Evolutionary conservation across 1,284 basidiomycete genomes (phyloP).

Genomic region (Ceratobasidium sp.): DNA sequence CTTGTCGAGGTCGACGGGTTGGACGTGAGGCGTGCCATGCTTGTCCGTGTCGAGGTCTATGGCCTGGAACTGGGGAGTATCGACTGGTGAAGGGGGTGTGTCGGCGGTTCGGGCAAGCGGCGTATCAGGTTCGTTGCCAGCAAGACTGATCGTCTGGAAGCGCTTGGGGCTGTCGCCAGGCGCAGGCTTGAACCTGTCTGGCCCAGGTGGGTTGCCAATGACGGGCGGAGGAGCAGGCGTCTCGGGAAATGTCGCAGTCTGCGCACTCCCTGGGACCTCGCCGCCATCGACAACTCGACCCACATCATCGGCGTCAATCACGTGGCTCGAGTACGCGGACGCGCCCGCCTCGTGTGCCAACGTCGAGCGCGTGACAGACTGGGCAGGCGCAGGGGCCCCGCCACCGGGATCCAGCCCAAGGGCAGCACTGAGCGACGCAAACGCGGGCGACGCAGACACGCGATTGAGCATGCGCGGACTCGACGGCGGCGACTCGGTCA

Average conservation of each 20-base stretch:
- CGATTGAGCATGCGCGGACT: slow-evolving; percentile 38
- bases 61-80: slow-evolving; percentile 41
- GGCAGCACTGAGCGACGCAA: slow-evolving; percentile 36
- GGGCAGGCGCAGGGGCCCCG: not conserved
- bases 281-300: slow-evolving; percentile 5
- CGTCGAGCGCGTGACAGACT: not conserved
- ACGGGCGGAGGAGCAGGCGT: slow-evolving; percentile 25
- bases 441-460: slow-evolving; percentile 27
- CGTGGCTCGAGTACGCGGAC: slow-evolving; percentile 29
- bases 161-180: slow-evolving; percentile 8
- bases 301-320: slow-evolving; percentile 14
- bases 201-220: slow-evolving; percentile 23
- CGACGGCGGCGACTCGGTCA: slow-evolving; percentile 21
- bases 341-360: not conserved
- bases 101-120: not conserved
- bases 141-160: slow-evolving; percentile 35
- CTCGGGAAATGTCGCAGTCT: slow-evolving; percentile 39
- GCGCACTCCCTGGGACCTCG: slow-evolving; percentile 24
- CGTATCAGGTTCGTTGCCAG: not conserved
- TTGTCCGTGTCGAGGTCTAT: slow-evolving; percentile 13
- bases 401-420: slow-evolving; percentile 22
- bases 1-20: slow-evolving; percentile 39
- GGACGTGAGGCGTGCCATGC: slow-evolving; percentile 26
- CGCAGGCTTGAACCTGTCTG: slow-evolving; percentile 15
- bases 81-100: not conserved